A percentile compares a stretch with the other conserved stretches of the same genome.
Evolutionary conservation across 176 grass and related monocot species (phyloP).

Genomic region (Aegilops speltoides): DNA sequence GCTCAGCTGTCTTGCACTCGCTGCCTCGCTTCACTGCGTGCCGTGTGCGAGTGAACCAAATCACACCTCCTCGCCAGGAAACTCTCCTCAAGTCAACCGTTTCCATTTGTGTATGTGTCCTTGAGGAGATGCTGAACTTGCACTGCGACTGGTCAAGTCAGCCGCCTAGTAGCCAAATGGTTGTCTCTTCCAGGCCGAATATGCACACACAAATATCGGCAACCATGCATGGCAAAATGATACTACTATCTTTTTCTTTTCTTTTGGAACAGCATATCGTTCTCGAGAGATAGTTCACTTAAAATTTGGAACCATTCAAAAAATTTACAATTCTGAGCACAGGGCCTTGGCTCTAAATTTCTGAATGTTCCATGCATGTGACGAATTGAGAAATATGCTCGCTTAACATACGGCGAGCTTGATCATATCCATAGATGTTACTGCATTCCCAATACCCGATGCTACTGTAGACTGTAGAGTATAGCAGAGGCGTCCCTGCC

Average conservation of each 20-base stretch:
- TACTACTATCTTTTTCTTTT: too few species aligned
- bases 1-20: background rate
- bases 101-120: background rate
- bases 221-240: too few species aligned
- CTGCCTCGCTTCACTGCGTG: background rate
- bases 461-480: background rate
- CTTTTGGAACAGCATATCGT: too few species aligned
- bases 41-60: background rate
- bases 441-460: background rate
- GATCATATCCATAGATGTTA: too few species aligned
- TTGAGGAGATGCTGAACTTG: background rate
- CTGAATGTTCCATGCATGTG: too few species aligned
- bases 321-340: too few species aligned
- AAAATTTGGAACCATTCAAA: too few species aligned
- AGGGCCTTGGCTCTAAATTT: too few species aligned
- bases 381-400: too few species aligned
- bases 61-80: background rate
- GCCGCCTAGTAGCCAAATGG: background rate
- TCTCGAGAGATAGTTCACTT: too few species aligned
- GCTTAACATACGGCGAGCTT: too few species aligned
- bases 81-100: background rate
- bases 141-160: background rate
- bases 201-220: too few species aligned
- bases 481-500: background rate
- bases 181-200: background rate